Evolutionary conservation across 192 early-diverging fungal species (phyloP).

Genomic region (Blastocladiella britannica): DNA sequence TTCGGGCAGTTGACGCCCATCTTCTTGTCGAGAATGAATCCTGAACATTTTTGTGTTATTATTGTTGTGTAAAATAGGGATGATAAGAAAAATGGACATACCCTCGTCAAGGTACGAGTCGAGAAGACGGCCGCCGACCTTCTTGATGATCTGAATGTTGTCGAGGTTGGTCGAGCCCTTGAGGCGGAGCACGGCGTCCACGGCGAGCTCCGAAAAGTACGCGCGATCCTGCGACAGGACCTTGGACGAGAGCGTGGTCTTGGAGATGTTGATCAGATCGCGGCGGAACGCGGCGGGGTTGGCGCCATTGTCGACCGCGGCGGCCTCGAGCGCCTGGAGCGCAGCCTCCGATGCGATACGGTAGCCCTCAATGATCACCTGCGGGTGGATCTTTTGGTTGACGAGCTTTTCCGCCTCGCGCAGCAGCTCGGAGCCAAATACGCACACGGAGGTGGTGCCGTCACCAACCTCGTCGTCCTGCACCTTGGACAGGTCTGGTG

Average conservation of each 20-base stretch:
- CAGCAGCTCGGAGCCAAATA: slow-evolving; percentile 86
- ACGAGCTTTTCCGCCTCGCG: slow-evolving; percentile 82
- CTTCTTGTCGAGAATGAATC: slow-evolving; percentile 96
- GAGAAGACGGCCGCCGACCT: slow-evolving; percentile 76
- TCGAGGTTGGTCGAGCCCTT: slow-evolving; percentile 94
- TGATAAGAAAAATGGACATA: background rate
- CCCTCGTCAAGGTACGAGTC: slow-evolving; percentile 94
- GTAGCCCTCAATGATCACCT: slow-evolving; percentile 92
- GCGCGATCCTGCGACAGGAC: slow-evolving; percentile 90
- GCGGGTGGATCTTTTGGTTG: slow-evolving; percentile 87
- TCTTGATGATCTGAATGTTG: slow-evolving; percentile 99
- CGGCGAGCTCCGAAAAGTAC: slow-evolving; percentile 84
- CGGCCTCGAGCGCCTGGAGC: slow-evolving; percentile 54
- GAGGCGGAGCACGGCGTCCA: slow-evolving; percentile 87
- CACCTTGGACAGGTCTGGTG: slow-evolving; percentile 78
- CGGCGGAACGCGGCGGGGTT: slow-evolving; percentile 52
- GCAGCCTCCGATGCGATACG: slow-evolving; percentile 68
- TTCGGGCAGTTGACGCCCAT: slow-evolving; percentile 97
- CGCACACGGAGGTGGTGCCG: slow-evolving; percentile 97
- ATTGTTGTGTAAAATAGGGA: background rate
- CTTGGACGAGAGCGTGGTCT: slow-evolving; percentile 89
- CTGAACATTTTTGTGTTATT: slow-evolving; percentile 14
- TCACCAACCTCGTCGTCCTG: slow-evolving; percentile 99
- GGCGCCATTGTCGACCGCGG: slow-evolving; percentile 60
- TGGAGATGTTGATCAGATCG: slow-evolving; percentile 92